Percentiles rank a stretch among this genome's conserved stretches.
phyloP scores from a whole-genome alignment of 2,329 filamentous ascomycete genomes.

The Pseudogymnoascus sp. region DNA sequence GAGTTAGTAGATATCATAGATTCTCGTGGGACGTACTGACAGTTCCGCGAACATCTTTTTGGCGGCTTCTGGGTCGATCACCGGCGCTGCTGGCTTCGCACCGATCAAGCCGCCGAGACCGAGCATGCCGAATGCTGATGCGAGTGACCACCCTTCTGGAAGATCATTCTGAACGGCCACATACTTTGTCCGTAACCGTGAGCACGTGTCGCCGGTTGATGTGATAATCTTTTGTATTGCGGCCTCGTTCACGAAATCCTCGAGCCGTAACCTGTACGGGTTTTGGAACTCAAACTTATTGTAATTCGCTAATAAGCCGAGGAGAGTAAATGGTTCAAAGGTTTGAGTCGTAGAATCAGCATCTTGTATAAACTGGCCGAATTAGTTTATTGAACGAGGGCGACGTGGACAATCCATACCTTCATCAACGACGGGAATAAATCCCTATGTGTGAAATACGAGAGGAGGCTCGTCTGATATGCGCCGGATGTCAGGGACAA shows the following conservation, averaged over 20 bases:
- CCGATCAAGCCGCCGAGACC: conserved; percentile 70
- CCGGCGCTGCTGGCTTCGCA: conserved; percentile 53
- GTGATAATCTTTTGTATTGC: conserved; percentile 76
- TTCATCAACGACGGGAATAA: conserved; percentile 93
- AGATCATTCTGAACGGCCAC: conserved; percentile 82
- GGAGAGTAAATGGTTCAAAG: conserved; percentile 69
- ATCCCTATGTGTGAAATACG: conserved; percentile 91
- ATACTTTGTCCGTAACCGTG: conserved; percentile 63
- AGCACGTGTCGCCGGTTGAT: conserved; percentile 67
- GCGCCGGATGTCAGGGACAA: conserved; percentile 85
- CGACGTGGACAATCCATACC: conserved; percentile 40
- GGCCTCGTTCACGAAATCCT: conserved; percentile 89
- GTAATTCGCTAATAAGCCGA: conserved; percentile 89
- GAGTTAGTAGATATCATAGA: conserved; percentile 18
- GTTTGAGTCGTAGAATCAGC: conserved; percentile 55
- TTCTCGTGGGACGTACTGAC: conserved; percentile 42
- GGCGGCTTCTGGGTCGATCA: conserved; percentile 68
- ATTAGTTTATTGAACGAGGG: background rate
- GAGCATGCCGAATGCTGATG: conserved; percentile 73
- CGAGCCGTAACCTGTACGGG: conserved; percentile 82
- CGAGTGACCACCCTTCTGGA: conserved; percentile 81
- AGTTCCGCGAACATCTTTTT: conserved; percentile 74
- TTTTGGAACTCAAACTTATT: conserved; percentile 99
- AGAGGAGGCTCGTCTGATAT: conserved; percentile 87
- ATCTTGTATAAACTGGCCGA: conserved; percentile 67